Evolutionary conservation across 768 basidiomycete species (phyloP), one percentile per base, ranked within the genome.

Genomic region (Russula sp.): DNA sequence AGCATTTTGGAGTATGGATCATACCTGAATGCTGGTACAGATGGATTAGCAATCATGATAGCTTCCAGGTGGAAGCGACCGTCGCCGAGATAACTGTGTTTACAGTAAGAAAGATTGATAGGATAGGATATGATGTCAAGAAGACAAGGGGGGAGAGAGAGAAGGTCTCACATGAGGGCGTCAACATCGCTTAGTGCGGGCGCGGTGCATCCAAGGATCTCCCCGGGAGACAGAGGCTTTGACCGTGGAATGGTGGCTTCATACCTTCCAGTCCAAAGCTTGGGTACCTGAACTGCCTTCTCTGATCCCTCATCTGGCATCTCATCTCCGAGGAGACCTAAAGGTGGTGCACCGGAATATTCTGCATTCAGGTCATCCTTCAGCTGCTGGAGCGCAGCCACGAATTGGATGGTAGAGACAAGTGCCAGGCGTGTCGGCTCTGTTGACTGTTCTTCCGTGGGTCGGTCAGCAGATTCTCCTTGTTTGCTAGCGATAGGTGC

Each of bases 1-100:
- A 99, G 81, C 72, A 94, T 97, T 75, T 99, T 99, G 24, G 94
- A 92, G 75, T 98, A 99, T 4, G 97, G 97, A 72, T 98, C 97
- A 75, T 98, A 99, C 24, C 97, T 86, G 77, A 97, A 99, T 0
- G 97, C 95, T 13, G 97, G 94, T 20, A 98, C 82, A 34, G 83
- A 75, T 0, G 97, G 97, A 74, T 99, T 99, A n/a, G 94, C 94
- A 64, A 99, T 97, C 97, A 99, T 99, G 73, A 98, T 94, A 16
- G 93, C 91, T 75, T 99, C 97, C 20, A 98, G 83, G 73, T 98
- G 97, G 79, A 99, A 99, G 11, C 97, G 89, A 24, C 97, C 97
- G 71, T 99, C 97, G 20, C 97, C 97, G 30, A 99, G 84, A 74
- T 98, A 99, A 70, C 94, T 97, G 64, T 54, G 14, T n/a, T 16